These are phyloP conservation scores for Gossypium herbaceum DNA, from an alignment of 345 rosid genomes.

Conservation along the genomic window DNA sequence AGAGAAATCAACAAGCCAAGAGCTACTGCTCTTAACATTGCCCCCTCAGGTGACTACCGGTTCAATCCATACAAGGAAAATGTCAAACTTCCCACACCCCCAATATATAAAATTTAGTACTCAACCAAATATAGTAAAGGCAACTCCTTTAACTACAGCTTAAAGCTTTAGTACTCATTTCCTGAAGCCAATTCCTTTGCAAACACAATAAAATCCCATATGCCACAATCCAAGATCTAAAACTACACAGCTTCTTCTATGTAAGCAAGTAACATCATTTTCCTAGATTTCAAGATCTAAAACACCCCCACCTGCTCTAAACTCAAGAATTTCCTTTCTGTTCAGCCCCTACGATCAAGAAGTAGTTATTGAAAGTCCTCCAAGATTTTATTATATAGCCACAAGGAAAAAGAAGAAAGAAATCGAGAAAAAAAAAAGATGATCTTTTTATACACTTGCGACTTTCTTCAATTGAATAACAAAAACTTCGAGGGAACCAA, in stretches of 20 bases:
- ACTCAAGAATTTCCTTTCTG: conserved; percentile 10
- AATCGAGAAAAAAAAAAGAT: background rate
- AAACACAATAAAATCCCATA: background rate
- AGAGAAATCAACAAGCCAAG: conserved; percentile 44
- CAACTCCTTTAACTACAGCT: background rate
- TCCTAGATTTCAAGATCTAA: conserved; percentile 30
- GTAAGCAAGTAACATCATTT: background rate
- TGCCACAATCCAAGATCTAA: conserved; percentile 22
- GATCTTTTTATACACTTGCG: background rate
- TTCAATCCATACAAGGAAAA: conserved; percentile 23
- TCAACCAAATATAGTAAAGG: background rate
- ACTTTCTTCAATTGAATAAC: background rate
- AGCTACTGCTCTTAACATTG: conserved; percentile 68
- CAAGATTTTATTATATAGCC: background rate
- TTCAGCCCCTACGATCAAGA: conserved; percentile 1
- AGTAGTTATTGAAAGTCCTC: background rate
- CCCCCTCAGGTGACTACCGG: conserved; percentile 23
- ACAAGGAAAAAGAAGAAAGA: background rate
- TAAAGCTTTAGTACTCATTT: background rate
- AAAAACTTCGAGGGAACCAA: background rate
- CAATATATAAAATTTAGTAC: background rate
- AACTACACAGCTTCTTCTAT: conserved; percentile 4
- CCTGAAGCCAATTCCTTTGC: background rate
- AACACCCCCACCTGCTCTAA: conserved; percentile 10
- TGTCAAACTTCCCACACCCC: background rate